phyloP scores from a whole-genome alignment of 805 yeast genomes.

The Komagataella pastoris region DNA sequence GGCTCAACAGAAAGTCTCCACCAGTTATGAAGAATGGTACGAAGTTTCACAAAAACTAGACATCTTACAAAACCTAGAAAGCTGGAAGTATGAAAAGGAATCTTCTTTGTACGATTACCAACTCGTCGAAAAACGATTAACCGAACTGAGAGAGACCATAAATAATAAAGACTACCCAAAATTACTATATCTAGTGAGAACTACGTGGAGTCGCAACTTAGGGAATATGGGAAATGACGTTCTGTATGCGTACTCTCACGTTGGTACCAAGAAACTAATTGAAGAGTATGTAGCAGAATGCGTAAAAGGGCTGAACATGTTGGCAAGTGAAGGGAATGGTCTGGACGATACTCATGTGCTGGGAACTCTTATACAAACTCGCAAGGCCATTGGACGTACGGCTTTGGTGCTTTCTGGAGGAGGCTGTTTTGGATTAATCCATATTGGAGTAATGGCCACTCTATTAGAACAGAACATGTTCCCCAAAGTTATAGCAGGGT shows the following conservation, averaged over 20 bases:
- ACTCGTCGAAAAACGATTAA: constrained; percentile 36
- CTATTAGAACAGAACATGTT: constrained; percentile 59
- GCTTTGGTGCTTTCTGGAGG: constrained; percentile 96
- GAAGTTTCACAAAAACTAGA: constrained; percentile 53
- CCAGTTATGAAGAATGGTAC: constrained; percentile 48
- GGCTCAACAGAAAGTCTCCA: constrained; percentile 32
- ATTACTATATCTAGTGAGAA: constrained; percentile 63
- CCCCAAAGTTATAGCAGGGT: constrained; percentile 85
- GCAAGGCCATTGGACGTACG: constrained; percentile 87
- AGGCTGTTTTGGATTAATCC: constrained; percentile 84
- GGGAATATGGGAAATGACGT: constrained; percentile 80
- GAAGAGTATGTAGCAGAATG: constrained; percentile 81
- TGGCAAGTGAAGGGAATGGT: constrained; percentile 23
- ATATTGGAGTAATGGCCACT: constrained; percentile 82
- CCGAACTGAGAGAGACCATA: constrained; percentile 49
- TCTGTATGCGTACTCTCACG: constrained; percentile 63
- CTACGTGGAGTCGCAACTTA: constrained; percentile 72
- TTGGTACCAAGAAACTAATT: constrained; percentile 76
- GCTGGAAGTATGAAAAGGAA: constrained; percentile 57
- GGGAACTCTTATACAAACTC: constrained; percentile 72
- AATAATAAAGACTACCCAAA: constrained; percentile 38
- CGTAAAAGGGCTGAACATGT: constrained; percentile 26
- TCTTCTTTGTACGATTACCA: constrained; percentile 65
- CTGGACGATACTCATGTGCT: constrained; percentile 59
- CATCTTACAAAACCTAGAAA: constrained; percentile 41